A percentile compares a stretch with the other conserved stretches of the same genome.
Conservation (phyloP, 2,329 filamentous ascomycete genomes). For the Colletotrichum orbiculare region DNA sequence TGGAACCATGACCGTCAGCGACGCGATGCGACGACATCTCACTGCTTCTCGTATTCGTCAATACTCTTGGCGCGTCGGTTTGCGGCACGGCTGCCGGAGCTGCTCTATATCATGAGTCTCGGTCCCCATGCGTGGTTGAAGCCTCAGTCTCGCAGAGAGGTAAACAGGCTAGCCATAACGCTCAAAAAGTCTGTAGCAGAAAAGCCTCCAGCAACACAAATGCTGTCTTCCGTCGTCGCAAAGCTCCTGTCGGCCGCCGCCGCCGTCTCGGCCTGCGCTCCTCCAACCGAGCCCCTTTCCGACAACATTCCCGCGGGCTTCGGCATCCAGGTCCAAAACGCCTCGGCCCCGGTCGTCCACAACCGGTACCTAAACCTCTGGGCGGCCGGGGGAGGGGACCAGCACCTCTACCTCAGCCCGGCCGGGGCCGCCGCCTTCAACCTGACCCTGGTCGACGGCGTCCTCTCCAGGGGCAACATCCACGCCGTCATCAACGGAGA, state of each 20-base stretch:
- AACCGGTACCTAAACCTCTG: conserved; percentile 51
- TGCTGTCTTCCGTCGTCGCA: conserved; percentile 5
- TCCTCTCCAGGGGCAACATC: conserved; percentile 44
- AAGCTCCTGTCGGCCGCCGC: conserved; percentile 38
- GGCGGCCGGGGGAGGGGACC: conserved; percentile 50
- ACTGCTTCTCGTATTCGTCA: conserved; percentile 32
- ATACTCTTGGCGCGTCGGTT: conserved; percentile 20
- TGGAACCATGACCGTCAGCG: not conserved
- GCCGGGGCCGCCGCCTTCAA: conserved; percentile 50
- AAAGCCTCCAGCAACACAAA: not conserved
- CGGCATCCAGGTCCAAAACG: conserved; percentile 51
- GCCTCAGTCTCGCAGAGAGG: not conserved
- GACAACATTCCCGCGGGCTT: conserved; percentile 49
- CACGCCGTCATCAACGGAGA: conserved; percentile 58
- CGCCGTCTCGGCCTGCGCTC: conserved; percentile 44
- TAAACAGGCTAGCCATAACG: not conserved
- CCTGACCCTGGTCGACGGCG: conserved; percentile 51
- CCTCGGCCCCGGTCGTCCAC: conserved; percentile 48
- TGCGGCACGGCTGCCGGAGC: not conserved
- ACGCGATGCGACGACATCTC: conserved; percentile 10
- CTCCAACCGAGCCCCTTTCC: conserved; percentile 43
- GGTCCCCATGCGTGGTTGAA: not conserved
- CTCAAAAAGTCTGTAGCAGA: too few species aligned
- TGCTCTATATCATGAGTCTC: conserved; percentile 8
- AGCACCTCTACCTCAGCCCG: conserved; percentile 52